Conservation (phyloP, 2,329 filamentous ascomycete genomes). For the Beauveria rudraprayagi region DNA sequence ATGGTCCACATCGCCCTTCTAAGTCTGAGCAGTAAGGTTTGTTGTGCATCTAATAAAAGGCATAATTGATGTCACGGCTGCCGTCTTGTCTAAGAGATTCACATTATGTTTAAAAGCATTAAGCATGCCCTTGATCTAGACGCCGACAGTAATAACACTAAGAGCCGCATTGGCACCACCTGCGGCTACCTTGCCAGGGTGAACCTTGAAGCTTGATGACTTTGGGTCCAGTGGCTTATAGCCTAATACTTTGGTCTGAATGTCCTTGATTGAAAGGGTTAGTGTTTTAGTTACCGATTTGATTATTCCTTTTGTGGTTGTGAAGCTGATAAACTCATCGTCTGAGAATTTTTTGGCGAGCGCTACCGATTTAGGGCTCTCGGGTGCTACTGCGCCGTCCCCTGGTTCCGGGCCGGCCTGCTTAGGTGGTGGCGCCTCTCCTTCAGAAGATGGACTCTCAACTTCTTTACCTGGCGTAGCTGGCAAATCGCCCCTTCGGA, state of each 20-base stretch:
- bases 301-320: not conserved
- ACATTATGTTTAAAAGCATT: not conserved
- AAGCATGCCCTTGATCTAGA: not conserved
- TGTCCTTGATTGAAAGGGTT: not conserved
- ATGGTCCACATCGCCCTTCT: not conserved
- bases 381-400: not conserved
- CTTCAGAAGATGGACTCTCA: not conserved
- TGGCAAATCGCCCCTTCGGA: not conserved
- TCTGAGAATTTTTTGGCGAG: not conserved
- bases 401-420: not conserved
- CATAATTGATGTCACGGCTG: not conserved
- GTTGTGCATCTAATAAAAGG: not conserved
- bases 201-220: not conserved
- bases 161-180: not conserved
- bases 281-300: not conserved
- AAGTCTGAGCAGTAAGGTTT: not conserved
- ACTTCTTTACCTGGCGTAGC: not conserved
- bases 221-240: not conserved
- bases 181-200: not conserved
- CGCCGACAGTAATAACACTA: not conserved
- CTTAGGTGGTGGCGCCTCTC: not conserved
- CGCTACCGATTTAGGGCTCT: not conserved
- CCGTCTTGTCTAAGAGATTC: not conserved
- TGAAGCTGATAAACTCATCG: not conserved
- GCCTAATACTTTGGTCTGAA: not conserved